phyloP scores from a whole-genome alignment of 2,329 filamentous ascomycete species.

The Nemania sp. region DNA sequence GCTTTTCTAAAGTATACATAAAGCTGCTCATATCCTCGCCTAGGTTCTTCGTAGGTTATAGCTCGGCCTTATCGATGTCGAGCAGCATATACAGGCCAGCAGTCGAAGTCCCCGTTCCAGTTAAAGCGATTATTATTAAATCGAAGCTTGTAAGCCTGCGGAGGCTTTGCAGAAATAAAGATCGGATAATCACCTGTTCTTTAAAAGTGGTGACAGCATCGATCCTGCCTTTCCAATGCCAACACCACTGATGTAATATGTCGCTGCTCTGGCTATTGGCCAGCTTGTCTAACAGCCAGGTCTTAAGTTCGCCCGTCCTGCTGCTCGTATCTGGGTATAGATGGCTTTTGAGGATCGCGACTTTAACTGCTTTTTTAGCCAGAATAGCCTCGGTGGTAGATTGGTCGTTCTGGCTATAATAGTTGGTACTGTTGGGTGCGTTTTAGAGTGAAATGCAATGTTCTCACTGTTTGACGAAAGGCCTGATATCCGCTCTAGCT shows the following conservation, averaged over 20 bases:
- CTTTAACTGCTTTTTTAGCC: background rate
- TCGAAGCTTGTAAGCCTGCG: background rate
- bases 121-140: too few species aligned
- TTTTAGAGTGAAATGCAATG: background rate
- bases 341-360: background rate
- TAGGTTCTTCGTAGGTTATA: background rate
- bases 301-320: background rate
- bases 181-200: too few species aligned
- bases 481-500: background rate
- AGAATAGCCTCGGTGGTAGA: background rate
- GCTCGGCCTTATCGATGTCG: background rate
- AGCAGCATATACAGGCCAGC: background rate
- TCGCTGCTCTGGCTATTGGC: background rate
- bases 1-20: background rate
- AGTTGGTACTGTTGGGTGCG: too few species aligned
- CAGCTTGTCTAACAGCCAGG: background rate
- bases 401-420: background rate
- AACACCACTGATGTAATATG: background rate
- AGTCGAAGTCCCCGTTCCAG: too few species aligned
- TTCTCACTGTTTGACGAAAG: background rate
- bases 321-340: background rate
- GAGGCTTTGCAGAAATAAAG: background rate
- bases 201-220: too few species aligned
- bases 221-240: background rate
- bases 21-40: background rate